Evolutionary conservation across 352 stramenopile genomes (phyloP), one percentile per base, ranked within the genome.

Genomic region (Sclerospora graminicola): DNA sequence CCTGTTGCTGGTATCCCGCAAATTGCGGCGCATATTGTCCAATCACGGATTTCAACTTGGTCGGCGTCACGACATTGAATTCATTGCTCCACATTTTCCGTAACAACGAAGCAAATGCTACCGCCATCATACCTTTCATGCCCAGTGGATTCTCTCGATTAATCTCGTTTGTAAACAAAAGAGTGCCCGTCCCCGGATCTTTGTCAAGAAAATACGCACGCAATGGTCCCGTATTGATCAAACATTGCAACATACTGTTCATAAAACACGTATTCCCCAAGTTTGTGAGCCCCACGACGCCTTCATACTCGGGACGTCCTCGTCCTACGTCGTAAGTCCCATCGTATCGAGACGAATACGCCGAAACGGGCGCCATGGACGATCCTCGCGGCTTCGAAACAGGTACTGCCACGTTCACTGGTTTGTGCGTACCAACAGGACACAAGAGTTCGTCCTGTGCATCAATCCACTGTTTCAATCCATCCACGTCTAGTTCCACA

Each of bases 131-230:
- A 7, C 95, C 95, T 27, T 93, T 87, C 75, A 90, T 88, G 2
- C 78, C 81, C 2, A 99, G 73, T 14, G 95, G 94, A 54, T 99
- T 99, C 14, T 89, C 63, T 46, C 72, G 63, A 54, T 99, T 99
- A 32, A 99, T 78, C 49, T 98, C 81, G 9, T 66, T 64, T 18
- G 67, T 45, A 43, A 85, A 84, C 21, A 57, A 45, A 11, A 41
- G 43, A 7, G 41, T 45, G 2, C 57, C 57, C 1, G 58, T 76
- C 0, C 68, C 44, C n/a, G 85, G 71, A 36, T 95, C 59, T 15
- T 69, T 69, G 36, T 53, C 59, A 0, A 97, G 54, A 58, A 99
- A 98, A 60, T 97, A 98, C 35, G 88, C 59, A 13, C 91, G 94
- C 10, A 99, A 70, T 4, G 82, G 69, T 35, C 78, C 60, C n/a